Base-by-base conservation (phyloP, 441 rosid species). In the Eutrema salsugineum region DNA sequence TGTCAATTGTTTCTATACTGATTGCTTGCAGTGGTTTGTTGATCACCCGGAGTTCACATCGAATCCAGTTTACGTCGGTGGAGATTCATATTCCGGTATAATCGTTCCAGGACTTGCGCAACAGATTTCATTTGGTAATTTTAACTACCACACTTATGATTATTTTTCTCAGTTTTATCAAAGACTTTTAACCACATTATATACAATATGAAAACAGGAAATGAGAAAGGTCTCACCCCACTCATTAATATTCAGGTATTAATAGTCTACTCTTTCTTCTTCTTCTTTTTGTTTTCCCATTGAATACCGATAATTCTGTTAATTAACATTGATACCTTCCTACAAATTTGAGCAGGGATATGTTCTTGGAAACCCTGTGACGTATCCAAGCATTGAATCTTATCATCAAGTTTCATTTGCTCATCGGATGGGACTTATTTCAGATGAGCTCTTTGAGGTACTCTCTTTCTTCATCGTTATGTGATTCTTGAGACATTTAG, bases 11-110 rank as follows among this genome's bases (percentile, higher is more conserved):
- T 1, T 8, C 9, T 40, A n/a, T 53, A n/a, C 5, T 38, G 10
- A 22, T n/a, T n/a, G 17, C 47, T 38, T 80, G 61, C 80, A 93
- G 94, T 93, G 95, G 95, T 70, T 90, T 59, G 64, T 38, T 46
- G 80, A 75, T 46, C 95, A 86, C 50, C 82, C 83, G 0, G 82
- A 85, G 39, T 87, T 88, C 56, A 39, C 63, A 36, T 72, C 82
- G 3, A 87, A 77, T 75, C 86, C 83, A 10, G 15, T 91, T 32
- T 93, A 84, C 36, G 57, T 89, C 5, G 83, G 88, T 14, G 97
- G 97, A 17, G 91, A 87, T 73, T 93, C 97, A 3, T 91, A 85
- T 75, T 76, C 98, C 1, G 97, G 97, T 62, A 11, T 75, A 1
- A 67, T 66, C 27, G 71, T 90, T 48, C 98, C 98, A 44, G 76